These are phyloP conservation scores for Leishmania tropica DNA, from an alignment of 208 protist species.

Conservation along the genomic window DNA sequence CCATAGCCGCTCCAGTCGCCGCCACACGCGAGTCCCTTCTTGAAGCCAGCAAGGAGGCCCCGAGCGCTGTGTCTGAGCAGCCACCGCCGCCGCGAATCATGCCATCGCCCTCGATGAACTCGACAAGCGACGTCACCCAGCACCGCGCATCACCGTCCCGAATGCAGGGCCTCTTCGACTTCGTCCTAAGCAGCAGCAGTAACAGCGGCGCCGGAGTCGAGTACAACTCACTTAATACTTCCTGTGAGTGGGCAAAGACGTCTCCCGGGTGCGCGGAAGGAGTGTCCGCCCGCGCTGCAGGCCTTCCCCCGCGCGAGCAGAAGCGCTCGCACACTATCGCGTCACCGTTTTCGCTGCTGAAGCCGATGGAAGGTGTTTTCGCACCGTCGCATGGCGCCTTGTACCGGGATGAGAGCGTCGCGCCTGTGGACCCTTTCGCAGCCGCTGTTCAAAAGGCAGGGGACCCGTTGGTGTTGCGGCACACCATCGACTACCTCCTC, in stretches of 20 bases:
- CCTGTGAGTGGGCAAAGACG: background rate
- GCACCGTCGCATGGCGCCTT: background rate
- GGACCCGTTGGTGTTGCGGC: slow-evolving; percentile 29
- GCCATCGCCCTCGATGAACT: background rate
- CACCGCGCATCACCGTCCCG: background rate
- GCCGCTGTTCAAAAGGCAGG: slow-evolving; percentile 22
- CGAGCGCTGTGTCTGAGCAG: background rate
- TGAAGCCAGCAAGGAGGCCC: background rate
- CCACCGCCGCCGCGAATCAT: background rate
- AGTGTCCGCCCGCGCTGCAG: background rate
- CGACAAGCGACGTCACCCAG: background rate
- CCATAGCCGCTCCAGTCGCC: background rate
- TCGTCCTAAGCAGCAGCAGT: slow-evolving; percentile 8
- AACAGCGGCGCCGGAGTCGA: background rate
- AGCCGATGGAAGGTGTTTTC: background rate
- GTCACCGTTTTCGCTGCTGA: background rate
- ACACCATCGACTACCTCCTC: slow-evolving; percentile 31
- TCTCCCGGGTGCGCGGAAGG: background rate
- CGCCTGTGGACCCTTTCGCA: slow-evolving; percentile 1
- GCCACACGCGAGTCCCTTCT: background rate
- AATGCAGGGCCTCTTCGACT: slow-evolving; percentile 20
- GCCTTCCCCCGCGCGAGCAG: background rate
- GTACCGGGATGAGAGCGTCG: background rate
- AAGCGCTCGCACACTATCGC: background rate
- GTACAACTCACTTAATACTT: background rate